Evolutionary conservation across 148 eudicot genomes (phyloP), one percentile per base, ranked within the genome.

Genomic region (Drosera capensis): DNA sequence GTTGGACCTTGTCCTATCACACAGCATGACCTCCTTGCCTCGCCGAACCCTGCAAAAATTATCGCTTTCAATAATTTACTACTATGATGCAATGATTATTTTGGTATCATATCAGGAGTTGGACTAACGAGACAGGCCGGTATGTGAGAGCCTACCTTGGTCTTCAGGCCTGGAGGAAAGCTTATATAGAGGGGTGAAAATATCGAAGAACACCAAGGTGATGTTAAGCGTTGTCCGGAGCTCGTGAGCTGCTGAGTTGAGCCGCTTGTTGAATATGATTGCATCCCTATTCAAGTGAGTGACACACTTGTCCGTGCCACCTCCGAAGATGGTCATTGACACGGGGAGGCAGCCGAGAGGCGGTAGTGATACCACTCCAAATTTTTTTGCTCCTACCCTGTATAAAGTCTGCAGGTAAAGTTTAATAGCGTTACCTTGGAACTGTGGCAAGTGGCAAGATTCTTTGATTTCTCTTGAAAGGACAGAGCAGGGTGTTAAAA

Each of bases 1-100:
- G 86, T 86, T 58, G 80, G 92, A 23, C 78, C 17, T 45, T 78
- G 29, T 42, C 93, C 96, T 34, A 86, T 58, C 13, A 92, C 96
- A 67, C 96, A 86, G 19, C 96, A 86, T 25, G 86, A 92, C 59
- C 56, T 81, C 36, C 93, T 66, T 58, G 81, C 78, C 70, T 86
- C 86, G 4, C 51, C 61, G 40, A 86, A 86, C n/a, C 96, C 96
- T 86, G 79, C 11, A 12, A 7, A 29, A 29, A 5, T 34, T 11
- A 1, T n/a, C 35, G 35, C 40, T 37, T 37, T 13, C 15, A 9
- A 14, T 37, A 29, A 29, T 29, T 29, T 29, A 7, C n/a, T n/a
- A n/a, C n/a, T n/a, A n/a, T n/a, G n/a, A n/a, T n/a, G n/a, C n/a
- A n/a, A n/a, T n/a, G n/a, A n/a, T n/a, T n/a, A n/a, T n/a, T n/a